Evolutionary conservation across 805 yeast genomes (phyloP), one percentile per base, ranked within the genome.

Genomic region (Zygoascus tannicola): DNA sequence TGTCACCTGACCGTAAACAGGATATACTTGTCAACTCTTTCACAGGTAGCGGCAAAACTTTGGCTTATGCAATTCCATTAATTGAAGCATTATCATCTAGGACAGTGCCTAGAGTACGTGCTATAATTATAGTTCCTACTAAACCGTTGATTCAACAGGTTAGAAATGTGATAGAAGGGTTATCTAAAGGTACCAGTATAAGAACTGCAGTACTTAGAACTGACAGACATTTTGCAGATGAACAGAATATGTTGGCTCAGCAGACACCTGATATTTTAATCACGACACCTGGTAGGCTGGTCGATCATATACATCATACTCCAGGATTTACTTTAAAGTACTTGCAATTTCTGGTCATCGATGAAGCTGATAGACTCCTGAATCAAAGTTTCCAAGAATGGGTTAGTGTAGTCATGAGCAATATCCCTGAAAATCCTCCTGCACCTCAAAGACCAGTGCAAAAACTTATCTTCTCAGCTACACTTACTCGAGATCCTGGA

Each of bases 1-100:
- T 58, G 14, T 40, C 58, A 15, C 70, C 68, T 5, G 68, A 66
- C 45, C 55, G 61, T 8, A 48, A 47, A 51, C 60, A 49, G 1
- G 95, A 92, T 62, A 62, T 87, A 16, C 67, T 90, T 37, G 95
- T 90, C 4, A 88, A 90, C 62, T 95, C 98, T 1, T 76, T 94
- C 8, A 90, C 98, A 0, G 98, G 98, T 35, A 83, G 95, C 0
- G 98, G 98, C 56, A 90, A 90, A 59, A 90, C 98, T 0, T 67
- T 92, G 44, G 94, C 96, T 2, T 90, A 90, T 56, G 71, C 78
- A 41, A 71, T 90, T 2, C 97, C 98, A 1, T 73, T 92, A 5
- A 70, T 92, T 2, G 87, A 88, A 48, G 65, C 77, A 2, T 67
- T 90, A 42, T 65, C 70, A 14, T 62, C 65, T 5, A 71, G 95